Evolutionary conservation across 148 eudicot species (phyloP), one percentile per base, ranked within the genome.

Genomic region (Camellia japonica): DNA sequence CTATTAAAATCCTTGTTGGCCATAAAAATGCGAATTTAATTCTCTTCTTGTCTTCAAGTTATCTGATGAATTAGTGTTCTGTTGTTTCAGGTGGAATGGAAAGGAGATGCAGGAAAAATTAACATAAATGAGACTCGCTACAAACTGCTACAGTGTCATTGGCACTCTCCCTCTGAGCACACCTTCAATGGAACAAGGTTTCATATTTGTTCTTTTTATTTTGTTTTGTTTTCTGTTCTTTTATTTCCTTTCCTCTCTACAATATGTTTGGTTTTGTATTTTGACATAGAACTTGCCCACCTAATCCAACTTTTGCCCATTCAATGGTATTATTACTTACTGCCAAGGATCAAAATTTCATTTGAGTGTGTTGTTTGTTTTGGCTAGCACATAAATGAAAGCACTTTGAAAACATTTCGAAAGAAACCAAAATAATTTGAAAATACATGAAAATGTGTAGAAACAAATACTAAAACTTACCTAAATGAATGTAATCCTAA

Each of bases 101-200:
- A 84, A 73, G 89, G 80, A 46, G 85, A 84, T 69, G 89, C 87
- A 11, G 87, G 87, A 12, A 42, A 80, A 19, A 71, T 87, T 10
- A 59, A 16, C 19, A 71, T 87, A 58, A 84, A 84, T 42, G 85
- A 80, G 69, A 84, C 82, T 2, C 42, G 58, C 30, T 87, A 73
- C 63, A 64, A 77, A 61, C 82, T 87, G 70, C 38, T 59, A 4
- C 87, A 84, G 59, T 82, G 85, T 51, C 85, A 87, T 66, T 87
- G 87, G 89, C 89, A 87, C 66, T 79, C 85, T 11, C 89, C 89
- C 56, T 77, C 89, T 2, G 89, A 87, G 63, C 89, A 87, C 73
- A 80, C 83, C 46, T 23, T 87, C n/a, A 81, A 82, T 42, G 89
- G 87, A 41, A 82, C 56, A 78, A 80, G 81, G 89, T 80, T 59